Evolutionary conservation across 352 stramenopile species (phyloP), one percentile per base, ranked within the genome.

Genomic region (Pythium guiyangense): DNA sequence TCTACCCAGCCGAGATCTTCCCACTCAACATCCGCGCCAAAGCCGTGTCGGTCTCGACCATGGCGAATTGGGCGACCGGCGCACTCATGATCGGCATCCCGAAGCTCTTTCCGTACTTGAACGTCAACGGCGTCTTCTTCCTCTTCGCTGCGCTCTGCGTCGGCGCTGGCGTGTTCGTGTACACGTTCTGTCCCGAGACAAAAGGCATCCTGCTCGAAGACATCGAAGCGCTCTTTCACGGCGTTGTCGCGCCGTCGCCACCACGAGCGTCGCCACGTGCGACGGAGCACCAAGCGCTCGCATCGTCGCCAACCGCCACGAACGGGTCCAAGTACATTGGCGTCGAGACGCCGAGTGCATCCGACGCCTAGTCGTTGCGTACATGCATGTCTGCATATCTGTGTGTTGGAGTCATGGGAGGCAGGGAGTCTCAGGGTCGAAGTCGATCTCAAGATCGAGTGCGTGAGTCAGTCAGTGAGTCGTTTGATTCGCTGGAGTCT

Each of bases 1-100:
- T n/a, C n/a, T n/a, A n/a, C n/a, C n/a, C n/a, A n/a, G n/a, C 73
- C 15, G 77, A 88, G 60, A 81, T 84, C 60, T 86, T 86, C 55
- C 69, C 73, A 17, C 49, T 88, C 40, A 64, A 72, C 54, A 59
- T 79, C 17, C 75, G 77, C 26, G 69, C 69, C 43, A 78, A 71
- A 43, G 73, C 71, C 3, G 70, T 88, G 45, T 80, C 75, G n/a
- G 29, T 76, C 34, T 64, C 69, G 18, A 71, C 68, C 14, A 70
- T 77, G 56, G 57, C 67, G 27, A 73, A 74, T 56, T 79, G 74
- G 74, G 34, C 11, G 43, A 70, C 63, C 26, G 71, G 66, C 6
- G 58, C 64, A 2, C 15, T 69, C 10, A 84, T 84, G 69, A 70
- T 70, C 40, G 57, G 55, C 27, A 59, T 77, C 14, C 62, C 64